phyloP scores from a whole-genome alignment of 208 protist species.

The Trichomonas tenax region DNA sequence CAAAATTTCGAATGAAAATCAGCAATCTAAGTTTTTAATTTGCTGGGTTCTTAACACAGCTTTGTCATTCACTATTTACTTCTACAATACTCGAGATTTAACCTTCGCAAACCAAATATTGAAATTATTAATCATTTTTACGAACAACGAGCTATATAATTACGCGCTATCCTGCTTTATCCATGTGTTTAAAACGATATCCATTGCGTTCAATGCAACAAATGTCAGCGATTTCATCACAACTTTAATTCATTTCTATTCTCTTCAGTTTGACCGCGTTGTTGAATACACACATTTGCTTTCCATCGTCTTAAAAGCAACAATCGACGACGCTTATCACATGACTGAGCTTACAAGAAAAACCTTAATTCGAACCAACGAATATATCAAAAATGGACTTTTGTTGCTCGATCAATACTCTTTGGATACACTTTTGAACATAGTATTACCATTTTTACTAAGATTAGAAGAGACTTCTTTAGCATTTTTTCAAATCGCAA shows the following conservation, averaged over 20 bases:
- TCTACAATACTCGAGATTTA: not conserved
- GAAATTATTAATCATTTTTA: not conserved
- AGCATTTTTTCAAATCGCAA: not conserved
- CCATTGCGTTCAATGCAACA: not conserved
- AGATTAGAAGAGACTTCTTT: not conserved
- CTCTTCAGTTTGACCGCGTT: not conserved
- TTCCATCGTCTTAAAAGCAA: not conserved
- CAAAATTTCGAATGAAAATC: not conserved
- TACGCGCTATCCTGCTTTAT: not conserved
- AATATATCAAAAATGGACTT: not conserved
- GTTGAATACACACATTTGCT: not conserved
- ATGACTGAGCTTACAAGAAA: not conserved
- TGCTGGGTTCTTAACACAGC: not conserved
- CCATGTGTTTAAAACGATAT: not conserved
- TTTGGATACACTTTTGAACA: not conserved
- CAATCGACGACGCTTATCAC: not conserved
- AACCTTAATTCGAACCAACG: not conserved
- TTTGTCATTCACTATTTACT: not conserved
- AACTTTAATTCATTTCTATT: not conserved
- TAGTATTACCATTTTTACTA: not conserved
- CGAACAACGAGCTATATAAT: not conserved
- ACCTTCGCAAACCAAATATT: not conserved
- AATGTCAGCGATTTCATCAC: not conserved
- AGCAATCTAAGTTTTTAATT: not conserved
- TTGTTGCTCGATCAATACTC: not conserved